Evolutionary conservation across 2,329 filamentous ascomycete species (phyloP).

Genomic region (Colletotrichum kahawae): DNA sequence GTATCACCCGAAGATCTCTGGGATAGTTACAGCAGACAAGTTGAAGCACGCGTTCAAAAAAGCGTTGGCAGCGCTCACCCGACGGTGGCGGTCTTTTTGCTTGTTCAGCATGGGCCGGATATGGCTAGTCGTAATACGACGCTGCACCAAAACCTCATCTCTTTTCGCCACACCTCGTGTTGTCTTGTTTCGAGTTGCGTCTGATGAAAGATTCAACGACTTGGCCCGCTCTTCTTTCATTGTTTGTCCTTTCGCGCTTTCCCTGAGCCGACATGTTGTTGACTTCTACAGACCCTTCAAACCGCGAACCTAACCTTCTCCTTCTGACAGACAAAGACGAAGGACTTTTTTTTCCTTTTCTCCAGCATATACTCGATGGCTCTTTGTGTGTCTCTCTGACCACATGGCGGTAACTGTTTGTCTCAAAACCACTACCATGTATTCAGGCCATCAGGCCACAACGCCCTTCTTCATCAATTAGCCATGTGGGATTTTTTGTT

Average conservation of each 20-base stretch:
- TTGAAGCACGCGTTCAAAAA: not conserved
- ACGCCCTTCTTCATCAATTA: not conserved
- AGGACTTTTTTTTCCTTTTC: not conserved
- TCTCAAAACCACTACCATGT: not conserved
- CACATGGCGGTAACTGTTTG: not conserved
- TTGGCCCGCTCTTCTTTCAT: not conserved
- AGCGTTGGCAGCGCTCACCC: not conserved
- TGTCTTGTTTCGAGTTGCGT: not conserved
- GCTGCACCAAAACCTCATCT: not conserved
- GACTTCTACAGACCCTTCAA: not conserved
- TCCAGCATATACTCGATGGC: not conserved
- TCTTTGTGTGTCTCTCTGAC: not conserved
- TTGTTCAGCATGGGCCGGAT: not conserved
- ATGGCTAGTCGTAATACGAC: not conserved
- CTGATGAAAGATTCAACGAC: not conserved
- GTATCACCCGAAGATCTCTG: not conserved
- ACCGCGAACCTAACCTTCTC: not conserved
- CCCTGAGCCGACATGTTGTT: not conserved
- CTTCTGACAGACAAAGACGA: not conserved
- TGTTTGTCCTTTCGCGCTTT: not conserved
- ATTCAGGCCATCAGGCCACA: not conserved
- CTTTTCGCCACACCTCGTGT: not conserved
- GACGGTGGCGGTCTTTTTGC: not conserved
- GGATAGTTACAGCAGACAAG: not conserved
- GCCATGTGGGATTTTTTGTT: not conserved